A percentile compares a stretch with the other conserved stretches of the same genome.
Conservation (phyloP, 129 eudicot genomes). For the Rutidosis leptorrhynchoides region DNA sequence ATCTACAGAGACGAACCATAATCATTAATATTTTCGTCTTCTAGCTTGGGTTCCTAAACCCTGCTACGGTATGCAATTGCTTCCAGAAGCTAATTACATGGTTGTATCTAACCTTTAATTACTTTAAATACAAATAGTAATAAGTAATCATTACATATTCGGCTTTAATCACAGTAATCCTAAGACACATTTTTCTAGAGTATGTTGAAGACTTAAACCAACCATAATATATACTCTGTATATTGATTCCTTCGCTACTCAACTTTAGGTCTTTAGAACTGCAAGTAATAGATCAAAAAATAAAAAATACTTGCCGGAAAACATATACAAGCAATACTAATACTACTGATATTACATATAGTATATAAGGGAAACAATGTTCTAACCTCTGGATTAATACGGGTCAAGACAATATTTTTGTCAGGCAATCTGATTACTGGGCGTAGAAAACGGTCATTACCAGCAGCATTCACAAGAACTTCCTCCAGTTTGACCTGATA, state of each 20-base stretch:
- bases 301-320: slow-evolving; percentile 10
- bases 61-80: slow-evolving; percentile 12
- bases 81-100: slow-evolving; percentile 2
- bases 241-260: slow-evolving; percentile 1
- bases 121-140: slow-evolving; percentile 14
- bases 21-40: slow-evolving; percentile 10
- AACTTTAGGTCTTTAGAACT: not conserved
- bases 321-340: slow-evolving; percentile 8
- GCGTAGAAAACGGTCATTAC: slow-evolving; percentile 58
- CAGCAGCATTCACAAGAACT: slow-evolving; percentile 60
- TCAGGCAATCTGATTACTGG: slow-evolving; percentile 83
- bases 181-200: slow-evolving; percentile 5
- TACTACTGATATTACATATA: slow-evolving; percentile 5
- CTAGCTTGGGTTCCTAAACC: slow-evolving; percentile 15
- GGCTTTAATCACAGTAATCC: slow-evolving; percentile 22
- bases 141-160: slow-evolving; percentile 13
- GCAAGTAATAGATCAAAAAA: slow-evolving; percentile 9
- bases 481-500: slow-evolving; percentile 61
- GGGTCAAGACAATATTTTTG: slow-evolving; percentile 77
- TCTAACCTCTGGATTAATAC: slow-evolving; percentile 96
- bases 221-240: slow-evolving; percentile 2
- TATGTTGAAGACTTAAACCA: not conserved
- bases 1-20: slow-evolving; percentile 1
- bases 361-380: slow-evolving; percentile 4
- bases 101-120: slow-evolving; percentile 10